Evolutionary conservation across 1,284 basidiomycete genomes (phyloP).

Genomic region (Sporisorium exsertum): DNA sequence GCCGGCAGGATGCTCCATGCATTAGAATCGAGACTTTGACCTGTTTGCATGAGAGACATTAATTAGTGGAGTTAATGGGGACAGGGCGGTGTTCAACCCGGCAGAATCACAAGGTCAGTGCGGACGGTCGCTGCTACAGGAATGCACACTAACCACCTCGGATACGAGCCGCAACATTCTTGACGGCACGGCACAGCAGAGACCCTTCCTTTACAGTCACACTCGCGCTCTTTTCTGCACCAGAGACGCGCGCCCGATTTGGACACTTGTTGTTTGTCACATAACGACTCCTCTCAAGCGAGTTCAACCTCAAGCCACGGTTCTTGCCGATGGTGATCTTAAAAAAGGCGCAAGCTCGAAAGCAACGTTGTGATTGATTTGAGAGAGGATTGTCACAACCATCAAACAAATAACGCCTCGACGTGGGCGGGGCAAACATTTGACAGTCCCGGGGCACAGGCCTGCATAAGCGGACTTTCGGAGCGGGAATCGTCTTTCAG

Average conservation of each 20-base stretch:
- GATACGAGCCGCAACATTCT: not conserved
- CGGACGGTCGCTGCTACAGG: not conserved
- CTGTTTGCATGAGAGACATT: slow-evolving; percentile 2
- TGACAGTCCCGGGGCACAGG: not conserved
- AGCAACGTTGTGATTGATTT: not conserved
- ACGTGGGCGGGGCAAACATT: not conserved
- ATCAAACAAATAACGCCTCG: too few relatives aligned
- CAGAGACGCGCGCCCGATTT: not conserved
- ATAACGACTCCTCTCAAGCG: not conserved
- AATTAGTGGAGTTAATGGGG: not conserved
- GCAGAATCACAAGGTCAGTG: not conserved
- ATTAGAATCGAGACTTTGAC: slow-evolving; percentile 1
- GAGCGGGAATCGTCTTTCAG: not conserved
- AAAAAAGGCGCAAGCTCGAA: not conserved
- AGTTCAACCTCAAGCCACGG: not conserved
- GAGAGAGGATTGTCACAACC: not conserved
- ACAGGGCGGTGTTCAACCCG: not conserved
- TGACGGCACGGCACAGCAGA: slow-evolving; percentile 1
- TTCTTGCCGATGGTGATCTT: not conserved
- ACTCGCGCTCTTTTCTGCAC: not conserved
- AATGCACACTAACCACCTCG: not conserved
- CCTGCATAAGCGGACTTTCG: not conserved
- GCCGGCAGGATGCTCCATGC: not conserved
- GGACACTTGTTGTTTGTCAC: not conserved
- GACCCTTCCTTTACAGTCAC: not conserved